Evolutionary conservation across 441 rosid genomes (phyloP), one percentile per base, ranked within the genome.

Genomic region (Brassica balearica): DNA sequence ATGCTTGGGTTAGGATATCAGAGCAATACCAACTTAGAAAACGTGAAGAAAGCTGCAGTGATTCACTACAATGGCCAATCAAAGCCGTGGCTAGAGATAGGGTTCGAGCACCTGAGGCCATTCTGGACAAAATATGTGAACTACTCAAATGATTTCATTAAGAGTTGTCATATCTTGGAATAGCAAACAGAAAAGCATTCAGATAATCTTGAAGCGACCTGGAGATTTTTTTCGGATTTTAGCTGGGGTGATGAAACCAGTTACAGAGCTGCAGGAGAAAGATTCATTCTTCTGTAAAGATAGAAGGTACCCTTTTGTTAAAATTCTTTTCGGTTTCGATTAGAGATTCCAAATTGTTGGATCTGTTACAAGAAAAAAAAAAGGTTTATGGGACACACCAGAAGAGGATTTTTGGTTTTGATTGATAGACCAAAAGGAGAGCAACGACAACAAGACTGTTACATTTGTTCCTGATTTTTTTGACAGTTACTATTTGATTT

Each of bases 1-100:
- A 86, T 94, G 97, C 98, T 94, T 68, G 98, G 98, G 64, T 83
- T 94, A 86, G 98, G 97, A 38, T 92, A 94, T 75, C 98, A 94
- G 85, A 87, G 82, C 41, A 88, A 88, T 58, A 94, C 97, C 72
- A 81, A 78, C 75, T 55, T 87, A 29, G 97, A 92, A 76, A 83
- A 73, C 22, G 90, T 86, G 69, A 87, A 87, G 82, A 89, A 82
- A 77, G 95, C 97, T 72, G 98, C 97, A n/a, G 98, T 92, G 27
- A 92, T 94, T 71, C 97, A 94, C 79, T 94, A 94, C 79, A 94
- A 92, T 77, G 98, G 97, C 48, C 97, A 94, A 84, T 88, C 94
- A 73, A 94, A 94, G 83, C 97, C 98, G 0, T 94, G 98, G 98
- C 84, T 92, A 58, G 87, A 89, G 81, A 92, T 94, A 70, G 97